These are phyloP conservation scores for Aureobasidium sp. DNA, from an alignment of 2,329 filamentous ascomycete species.

Conservation along the genomic window DNA sequence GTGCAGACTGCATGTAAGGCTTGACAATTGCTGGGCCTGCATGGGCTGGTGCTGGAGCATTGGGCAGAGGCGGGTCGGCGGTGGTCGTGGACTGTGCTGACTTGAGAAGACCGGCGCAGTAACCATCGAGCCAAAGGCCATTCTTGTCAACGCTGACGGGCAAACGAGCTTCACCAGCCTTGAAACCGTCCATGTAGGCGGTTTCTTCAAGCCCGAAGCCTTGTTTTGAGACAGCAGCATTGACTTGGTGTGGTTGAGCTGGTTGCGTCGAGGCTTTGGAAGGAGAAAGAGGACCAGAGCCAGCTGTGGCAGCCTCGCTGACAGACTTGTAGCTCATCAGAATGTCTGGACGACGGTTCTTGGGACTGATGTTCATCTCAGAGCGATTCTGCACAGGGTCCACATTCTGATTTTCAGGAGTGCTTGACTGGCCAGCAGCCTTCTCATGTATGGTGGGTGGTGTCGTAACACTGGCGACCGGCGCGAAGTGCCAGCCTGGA, in stretches of 20 bases:
- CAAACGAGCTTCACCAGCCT: slow-evolving; percentile 27
- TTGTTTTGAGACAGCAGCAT: background rate
- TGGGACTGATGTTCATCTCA: slow-evolving; percentile 18
- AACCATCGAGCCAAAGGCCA: slow-evolving; percentile 29
- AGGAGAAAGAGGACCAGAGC: background rate
- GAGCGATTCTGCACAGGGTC: slow-evolving; percentile 17
- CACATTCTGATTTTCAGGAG: background rate
- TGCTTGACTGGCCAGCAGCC: background rate
- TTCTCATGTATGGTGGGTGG: background rate
- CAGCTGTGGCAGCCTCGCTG: background rate
- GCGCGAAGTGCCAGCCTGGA: slow-evolving; percentile 21
- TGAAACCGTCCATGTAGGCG: slow-evolving; percentile 29
- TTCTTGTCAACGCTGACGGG: slow-evolving; percentile 23
- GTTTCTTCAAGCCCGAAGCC: background rate
- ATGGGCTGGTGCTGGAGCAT: background rate
- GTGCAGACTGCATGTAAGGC: background rate
- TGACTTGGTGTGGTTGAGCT: background rate
- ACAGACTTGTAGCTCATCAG: slow-evolving; percentile 9
- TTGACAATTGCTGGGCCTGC: background rate
- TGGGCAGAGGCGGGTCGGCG: background rate
- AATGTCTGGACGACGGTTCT: slow-evolving; percentile 14
- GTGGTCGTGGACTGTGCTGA: slow-evolving; percentile 16
- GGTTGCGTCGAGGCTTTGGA: background rate
- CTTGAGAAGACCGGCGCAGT: slow-evolving; percentile 29
- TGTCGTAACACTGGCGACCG: slow-evolving; percentile 14